phyloP scores from a whole-genome alignment of 1,284 basidiomycete genomes.

The Tetrapyrgos nigripes region DNA sequence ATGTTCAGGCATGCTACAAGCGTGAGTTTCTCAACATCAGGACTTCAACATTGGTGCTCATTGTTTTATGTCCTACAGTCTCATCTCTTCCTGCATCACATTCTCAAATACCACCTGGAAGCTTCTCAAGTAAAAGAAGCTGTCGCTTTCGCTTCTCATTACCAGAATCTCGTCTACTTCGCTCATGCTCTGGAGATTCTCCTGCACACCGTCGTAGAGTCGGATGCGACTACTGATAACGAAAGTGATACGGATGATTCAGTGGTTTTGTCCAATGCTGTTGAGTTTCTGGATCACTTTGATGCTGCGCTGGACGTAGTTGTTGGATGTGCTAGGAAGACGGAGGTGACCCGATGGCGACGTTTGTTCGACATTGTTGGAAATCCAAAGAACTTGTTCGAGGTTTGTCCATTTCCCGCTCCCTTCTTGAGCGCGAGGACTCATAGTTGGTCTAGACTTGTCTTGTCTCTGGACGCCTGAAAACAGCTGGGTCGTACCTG shows the following conservation, averaged over 20 bases:
- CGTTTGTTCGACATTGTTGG: conserved; percentile 92
- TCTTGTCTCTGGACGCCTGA: conserved; percentile 74
- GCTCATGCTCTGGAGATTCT: conserved; percentile 94
- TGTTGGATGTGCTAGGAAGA: conserved; percentile 96
- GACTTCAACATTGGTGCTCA: background rate
- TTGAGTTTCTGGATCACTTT: conserved; percentile 96
- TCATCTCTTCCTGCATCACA: conserved; percentile 93
- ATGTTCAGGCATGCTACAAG: conserved; percentile 93
- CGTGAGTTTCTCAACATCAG: conserved; percentile 57
- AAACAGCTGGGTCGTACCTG: conserved; percentile 93
- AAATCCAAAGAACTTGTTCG: conserved; percentile 89
- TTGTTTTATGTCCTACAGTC: conserved; percentile 56
- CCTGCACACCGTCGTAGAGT: conserved; percentile 92
- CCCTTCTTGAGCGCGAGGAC: background rate
- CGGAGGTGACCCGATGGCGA: conserved; percentile 92
- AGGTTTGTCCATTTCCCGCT: conserved; percentile 53
- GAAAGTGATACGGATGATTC: conserved; percentile 35
- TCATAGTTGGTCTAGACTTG: conserved; percentile 62
- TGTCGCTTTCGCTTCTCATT: conserved; percentile 86
- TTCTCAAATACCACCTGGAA: conserved; percentile 86
- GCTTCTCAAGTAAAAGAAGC: conserved; percentile 78
- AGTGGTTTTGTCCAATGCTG: conserved; percentile 67
- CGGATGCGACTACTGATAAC: conserved; percentile 60
- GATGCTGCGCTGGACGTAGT: conserved; percentile 91
- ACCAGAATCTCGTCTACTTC: conserved; percentile 91